Conservation (phyloP, 345 rosid species). For the Sonneratia alba region DNA sequence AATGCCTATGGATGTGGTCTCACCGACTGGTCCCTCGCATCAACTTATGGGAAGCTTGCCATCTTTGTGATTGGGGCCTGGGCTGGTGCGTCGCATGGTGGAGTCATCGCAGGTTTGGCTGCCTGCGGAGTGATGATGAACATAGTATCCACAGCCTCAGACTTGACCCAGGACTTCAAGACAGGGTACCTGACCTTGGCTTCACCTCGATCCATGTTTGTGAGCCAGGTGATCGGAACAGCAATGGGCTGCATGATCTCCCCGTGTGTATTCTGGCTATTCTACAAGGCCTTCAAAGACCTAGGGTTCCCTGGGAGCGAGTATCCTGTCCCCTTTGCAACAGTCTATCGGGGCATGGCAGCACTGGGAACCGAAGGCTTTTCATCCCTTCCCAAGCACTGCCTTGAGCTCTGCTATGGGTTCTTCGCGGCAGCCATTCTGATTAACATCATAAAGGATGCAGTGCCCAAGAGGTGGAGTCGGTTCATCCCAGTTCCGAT, state of each 20-base stretch:
- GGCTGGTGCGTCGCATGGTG: slow-evolving; percentile 19
- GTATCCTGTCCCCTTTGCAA: slow-evolving; percentile 8
- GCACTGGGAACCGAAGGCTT: slow-evolving; percentile 14
- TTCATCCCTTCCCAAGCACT: slow-evolving; percentile 15
- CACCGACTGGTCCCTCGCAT: slow-evolving; percentile 19
- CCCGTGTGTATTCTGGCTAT: slow-evolving; percentile 19
- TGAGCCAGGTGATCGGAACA: slow-evolving; percentile 22
- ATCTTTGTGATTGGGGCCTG: slow-evolving; percentile 19
- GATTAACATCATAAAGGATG: slow-evolving; percentile 22
- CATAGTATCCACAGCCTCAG: slow-evolving; percentile 20
- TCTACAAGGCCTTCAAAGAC: slow-evolving; percentile 20
- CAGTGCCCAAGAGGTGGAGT: neutral
- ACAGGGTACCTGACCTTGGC: slow-evolving; percentile 22
- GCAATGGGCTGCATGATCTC: slow-evolving; percentile 23
- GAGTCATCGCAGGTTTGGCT: slow-evolving; percentile 18
- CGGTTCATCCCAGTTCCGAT: slow-evolving; percentile 30
- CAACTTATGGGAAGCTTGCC: slow-evolving; percentile 17
- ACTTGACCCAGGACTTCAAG: slow-evolving; percentile 23
- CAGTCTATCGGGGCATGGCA: slow-evolving; percentile 12
- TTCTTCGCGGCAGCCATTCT: slow-evolving; percentile 25
- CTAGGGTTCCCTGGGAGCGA: slow-evolving; percentile 10
- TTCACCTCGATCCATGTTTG: slow-evolving; percentile 24
- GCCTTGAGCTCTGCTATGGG: slow-evolving; percentile 25
- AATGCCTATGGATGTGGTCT: slow-evolving; percentile 28
- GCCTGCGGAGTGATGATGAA: slow-evolving; percentile 28